Conservation (phyloP, 2,329 filamentous ascomycete genomes). For the Trichoderma aggressivum region DNA sequence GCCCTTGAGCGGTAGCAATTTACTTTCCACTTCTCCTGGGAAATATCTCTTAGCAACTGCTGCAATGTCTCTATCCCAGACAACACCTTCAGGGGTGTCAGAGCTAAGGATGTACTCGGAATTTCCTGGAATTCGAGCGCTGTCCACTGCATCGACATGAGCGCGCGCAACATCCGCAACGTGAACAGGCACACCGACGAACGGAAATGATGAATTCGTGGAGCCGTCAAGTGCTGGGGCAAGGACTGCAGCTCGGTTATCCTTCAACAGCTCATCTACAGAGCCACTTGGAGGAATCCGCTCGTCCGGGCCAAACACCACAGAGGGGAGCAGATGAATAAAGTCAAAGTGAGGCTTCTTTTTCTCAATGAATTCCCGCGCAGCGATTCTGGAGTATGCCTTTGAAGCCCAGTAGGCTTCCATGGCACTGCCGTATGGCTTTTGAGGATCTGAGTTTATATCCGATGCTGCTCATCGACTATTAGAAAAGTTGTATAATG, state of each 20-base stretch:
- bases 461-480: neutral
- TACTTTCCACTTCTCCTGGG: neutral
- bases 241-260: slow-evolving; percentile 9
- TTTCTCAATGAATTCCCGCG: neutral
- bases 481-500: neutral
- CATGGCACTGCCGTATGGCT: slow-evolving; percentile 10
- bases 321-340: slow-evolving; percentile 20
- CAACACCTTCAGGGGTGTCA: slow-evolving; percentile 17
- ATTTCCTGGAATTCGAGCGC: slow-evolving; percentile 18
- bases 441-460: neutral
- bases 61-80: slow-evolving; percentile 16
- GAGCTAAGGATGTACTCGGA: slow-evolving; percentile 21
- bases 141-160: slow-evolving; percentile 20
- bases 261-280: slow-evolving; percentile 3
- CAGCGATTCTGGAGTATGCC: slow-evolving; percentile 8
- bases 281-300: slow-evolving; percentile 2
- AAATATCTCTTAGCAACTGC: slow-evolving; percentile 15
- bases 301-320: slow-evolving; percentile 19
- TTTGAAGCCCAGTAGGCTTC: slow-evolving; percentile 23
- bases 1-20: slow-evolving; percentile 8
- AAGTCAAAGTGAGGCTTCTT: slow-evolving; percentile 19
- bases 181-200: slow-evolving; percentile 20
- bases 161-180: slow-evolving; percentile 21
- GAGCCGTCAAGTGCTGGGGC: slow-evolving; percentile 14
- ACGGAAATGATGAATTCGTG: slow-evolving; percentile 18